These are phyloP conservation scores for Stygiomarasmius scandens DNA, from an alignment of 1,284 basidiomycete genomes.

Conservation along the genomic window DNA sequence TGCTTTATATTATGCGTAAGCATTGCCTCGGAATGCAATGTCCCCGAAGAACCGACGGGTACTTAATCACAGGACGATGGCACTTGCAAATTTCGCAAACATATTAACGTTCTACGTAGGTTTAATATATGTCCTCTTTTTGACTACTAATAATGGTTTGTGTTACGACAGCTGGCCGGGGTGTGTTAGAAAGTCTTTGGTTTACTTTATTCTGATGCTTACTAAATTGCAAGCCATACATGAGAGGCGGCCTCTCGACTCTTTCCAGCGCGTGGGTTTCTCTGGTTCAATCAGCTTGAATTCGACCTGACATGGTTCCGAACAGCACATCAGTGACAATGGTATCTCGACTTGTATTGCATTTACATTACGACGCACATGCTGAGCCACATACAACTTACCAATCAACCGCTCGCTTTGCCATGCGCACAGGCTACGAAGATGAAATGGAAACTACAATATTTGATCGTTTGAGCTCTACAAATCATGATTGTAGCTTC, in stretches of 20 bases:
- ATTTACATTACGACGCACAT: background rate
- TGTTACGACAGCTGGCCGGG: constrained; percentile 3
- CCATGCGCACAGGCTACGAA: background rate
- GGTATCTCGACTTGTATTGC: background rate
- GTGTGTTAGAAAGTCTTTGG: constrained; percentile 1
- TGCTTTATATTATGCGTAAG: constrained; percentile 15
- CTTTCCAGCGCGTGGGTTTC: background rate
- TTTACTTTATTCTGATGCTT: no score
- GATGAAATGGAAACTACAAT: no score
- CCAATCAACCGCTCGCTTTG: background rate
- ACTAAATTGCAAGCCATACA: constrained; percentile 3
- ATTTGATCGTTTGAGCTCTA: no score
- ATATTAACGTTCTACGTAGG: constrained; percentile 15
- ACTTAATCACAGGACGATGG: constrained; percentile 8
- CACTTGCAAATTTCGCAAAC: constrained; percentile 11
- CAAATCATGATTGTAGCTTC: no score
- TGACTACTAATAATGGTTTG: background rate
- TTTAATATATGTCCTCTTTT: background rate
- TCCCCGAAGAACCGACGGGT: background rate
- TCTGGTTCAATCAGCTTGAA: no score
- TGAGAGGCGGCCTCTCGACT: constrained; percentile 11
- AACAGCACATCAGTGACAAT: background rate
- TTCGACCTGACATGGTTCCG: no score
- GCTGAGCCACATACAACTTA: background rate
- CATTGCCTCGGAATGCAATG: background rate